Percentiles rank a stretch among this genome's conserved stretches.
Conservation (phyloP, 331 rosid genomes). For the Rosa hybrid region DNA sequence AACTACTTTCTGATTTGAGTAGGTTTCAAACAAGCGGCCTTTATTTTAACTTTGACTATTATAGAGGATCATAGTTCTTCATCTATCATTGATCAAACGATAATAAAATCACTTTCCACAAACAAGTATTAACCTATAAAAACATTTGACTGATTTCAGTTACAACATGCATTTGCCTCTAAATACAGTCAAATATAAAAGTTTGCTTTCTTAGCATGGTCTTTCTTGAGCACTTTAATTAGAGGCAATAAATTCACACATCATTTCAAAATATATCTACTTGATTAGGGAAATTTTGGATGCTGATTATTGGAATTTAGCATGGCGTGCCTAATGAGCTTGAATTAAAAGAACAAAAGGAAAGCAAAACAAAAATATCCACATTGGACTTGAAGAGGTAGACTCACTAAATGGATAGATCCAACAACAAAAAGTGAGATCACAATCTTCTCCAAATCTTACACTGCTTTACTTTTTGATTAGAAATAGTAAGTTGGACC, state of each 20-base stretch:
- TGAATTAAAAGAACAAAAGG: not conserved
- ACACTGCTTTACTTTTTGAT: constrained; percentile 31
- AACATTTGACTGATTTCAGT: too few species aligned
- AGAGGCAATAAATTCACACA: not conserved
- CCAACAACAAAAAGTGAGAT: constrained; percentile 25
- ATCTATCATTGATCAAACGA: too few species aligned
- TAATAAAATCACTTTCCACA: too few species aligned
- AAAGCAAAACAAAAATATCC: not conserved
- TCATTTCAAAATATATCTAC: not conserved
- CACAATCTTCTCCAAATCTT: constrained; percentile 39
- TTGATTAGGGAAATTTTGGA: not conserved
- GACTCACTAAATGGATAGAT: not conserved
- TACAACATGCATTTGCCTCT: too few species aligned
- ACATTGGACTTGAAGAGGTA: not conserved
- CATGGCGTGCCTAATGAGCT: not conserved
- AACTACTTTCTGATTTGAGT: too few species aligned
- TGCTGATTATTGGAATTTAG: not conserved
- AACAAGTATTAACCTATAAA: too few species aligned
- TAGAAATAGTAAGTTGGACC: not conserved
- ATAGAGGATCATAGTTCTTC: too few species aligned
- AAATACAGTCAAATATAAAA: too few species aligned
- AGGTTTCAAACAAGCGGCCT: too few species aligned
- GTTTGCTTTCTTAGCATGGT: not conserved
- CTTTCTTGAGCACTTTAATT: not conserved
- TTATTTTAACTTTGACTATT: too few species aligned